Conservation (phyloP, 768 basidiomycete species). For the Trametes maxima region DNA sequence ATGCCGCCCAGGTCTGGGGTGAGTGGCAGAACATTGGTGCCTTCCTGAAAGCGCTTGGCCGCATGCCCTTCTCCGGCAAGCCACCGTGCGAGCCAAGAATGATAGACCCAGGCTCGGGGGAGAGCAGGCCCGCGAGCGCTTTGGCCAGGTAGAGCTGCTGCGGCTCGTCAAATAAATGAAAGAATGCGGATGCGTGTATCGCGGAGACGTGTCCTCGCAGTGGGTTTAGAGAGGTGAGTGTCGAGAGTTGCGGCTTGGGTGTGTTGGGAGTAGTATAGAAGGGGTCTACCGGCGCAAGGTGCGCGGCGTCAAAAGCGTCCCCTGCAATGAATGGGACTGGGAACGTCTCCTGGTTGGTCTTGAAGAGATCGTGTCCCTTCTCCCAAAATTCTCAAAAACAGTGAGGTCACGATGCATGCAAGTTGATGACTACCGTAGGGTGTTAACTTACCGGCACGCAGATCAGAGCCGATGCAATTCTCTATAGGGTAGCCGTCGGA, state of each 20-base stretch:
- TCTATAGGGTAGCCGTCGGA: slow-evolving; percentile 44
- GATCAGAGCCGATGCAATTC: slow-evolving; percentile 40
- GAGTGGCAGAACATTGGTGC: slow-evolving; percentile 36
- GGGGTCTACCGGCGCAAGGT: slow-evolving; percentile 38
- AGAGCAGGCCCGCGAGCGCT: slow-evolving; percentile 42
- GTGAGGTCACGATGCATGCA: background rate
- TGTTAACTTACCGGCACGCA: slow-evolving; percentile 33
- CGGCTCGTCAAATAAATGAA: slow-evolving; percentile 46
- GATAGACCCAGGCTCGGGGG: slow-evolving; percentile 43
- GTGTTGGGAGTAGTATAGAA: slow-evolving; percentile 17
- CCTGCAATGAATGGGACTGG: slow-evolving; percentile 57
- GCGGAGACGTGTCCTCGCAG: slow-evolving; percentile 49
- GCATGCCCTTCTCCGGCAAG: slow-evolving; percentile 33
- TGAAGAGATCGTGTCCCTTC: slow-evolving; percentile 60
- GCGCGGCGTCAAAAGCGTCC: slow-evolving; percentile 49
- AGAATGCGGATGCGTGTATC: slow-evolving; percentile 52
- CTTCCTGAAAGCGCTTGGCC: background rate
- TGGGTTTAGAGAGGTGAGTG: slow-evolving; percentile 45
- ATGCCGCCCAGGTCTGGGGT: slow-evolving; percentile 38
- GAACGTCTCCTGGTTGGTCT: slow-evolving; percentile 50
- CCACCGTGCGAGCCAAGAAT: slow-evolving; percentile 46
- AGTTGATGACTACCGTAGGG: no score
- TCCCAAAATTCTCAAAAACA: slow-evolving; percentile 53
- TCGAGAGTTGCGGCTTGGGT: slow-evolving; percentile 31
- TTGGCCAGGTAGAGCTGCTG: slow-evolving; percentile 43